phyloP scores from a whole-genome alignment of 2,329 filamentous ascomycete genomes.

The Fusarium oligoseptatum region DNA sequence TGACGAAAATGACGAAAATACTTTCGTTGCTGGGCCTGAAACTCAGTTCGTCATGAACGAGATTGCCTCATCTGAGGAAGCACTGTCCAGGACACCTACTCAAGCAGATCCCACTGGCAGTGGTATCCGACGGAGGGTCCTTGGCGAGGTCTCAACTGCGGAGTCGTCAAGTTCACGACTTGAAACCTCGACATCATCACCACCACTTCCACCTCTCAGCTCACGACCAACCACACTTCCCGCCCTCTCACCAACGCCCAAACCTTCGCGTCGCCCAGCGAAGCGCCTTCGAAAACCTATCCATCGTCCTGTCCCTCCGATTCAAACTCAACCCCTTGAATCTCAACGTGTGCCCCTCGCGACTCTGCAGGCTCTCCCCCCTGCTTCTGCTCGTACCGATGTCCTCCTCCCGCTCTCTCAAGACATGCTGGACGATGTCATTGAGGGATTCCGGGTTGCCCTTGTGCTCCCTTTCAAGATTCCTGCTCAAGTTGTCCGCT shows the following conservation, averaged over 20 bases:
- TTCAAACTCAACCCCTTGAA: conserved; percentile 52
- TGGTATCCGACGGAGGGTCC: not conserved
- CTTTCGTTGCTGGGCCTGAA: conserved; percentile 48
- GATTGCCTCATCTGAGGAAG: conserved; percentile 48
- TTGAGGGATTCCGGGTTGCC: conserved; percentile 64
- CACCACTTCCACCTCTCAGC: conserved; percentile 15
- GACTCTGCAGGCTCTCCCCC: conserved; percentile 61
- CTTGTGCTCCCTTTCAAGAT: conserved; percentile 70
- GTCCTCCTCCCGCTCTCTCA: conserved; percentile 65
- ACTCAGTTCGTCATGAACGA: conserved; percentile 53
- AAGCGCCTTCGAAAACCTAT: conserved; percentile 48
- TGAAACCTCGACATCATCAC: conserved; percentile 23
- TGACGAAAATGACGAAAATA: conserved; percentile 31
- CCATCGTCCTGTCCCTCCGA: conserved; percentile 37
- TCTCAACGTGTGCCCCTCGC: conserved; percentile 66
- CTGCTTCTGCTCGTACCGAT: conserved; percentile 65
- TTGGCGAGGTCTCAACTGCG: conserved; percentile 23
- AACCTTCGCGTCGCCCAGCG: conserved; percentile 14
- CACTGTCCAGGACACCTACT: conserved; percentile 22
- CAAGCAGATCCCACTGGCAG: not conserved
- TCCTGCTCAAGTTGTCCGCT: conserved; percentile 66
- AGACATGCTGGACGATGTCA: conserved; percentile 62
- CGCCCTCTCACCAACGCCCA: conserved; percentile 28
- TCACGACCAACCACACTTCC: conserved; percentile 36
- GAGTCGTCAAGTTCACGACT: conserved; percentile 26